Evolutionary conservation across 208 protist genomes (phyloP), one percentile per base, ranked within the genome.

Genomic region (Tritrichomonas musculus): DNA sequence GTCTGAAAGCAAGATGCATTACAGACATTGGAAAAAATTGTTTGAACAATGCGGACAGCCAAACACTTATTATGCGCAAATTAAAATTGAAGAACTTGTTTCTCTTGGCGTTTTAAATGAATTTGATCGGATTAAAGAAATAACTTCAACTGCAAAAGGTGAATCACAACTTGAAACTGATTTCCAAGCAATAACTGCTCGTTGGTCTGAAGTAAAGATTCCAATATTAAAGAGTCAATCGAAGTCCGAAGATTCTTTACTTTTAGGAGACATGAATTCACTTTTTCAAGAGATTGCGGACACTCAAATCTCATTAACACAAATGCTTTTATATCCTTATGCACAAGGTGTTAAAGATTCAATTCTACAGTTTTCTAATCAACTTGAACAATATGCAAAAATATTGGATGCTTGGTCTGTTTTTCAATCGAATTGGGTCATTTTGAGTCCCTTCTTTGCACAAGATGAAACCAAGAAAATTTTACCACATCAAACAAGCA

Each of bases 1-100:
- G 20, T 88, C 77, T 8, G 27, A 53, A 8, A 39, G 47, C 11
- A 25, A 88, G 17, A 88, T 88, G 77, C 77, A 88, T n/a, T 57
- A 57, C n/a, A 41, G 41, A 39, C 77, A 88, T 88, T 88, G 77
- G 77, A 55, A 14, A 0, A 57, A 53, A 30, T 36, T 88, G 5
- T 88, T 88, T 49, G 47, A 88, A 41, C n/a, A 88, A n/a, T 88
- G 77, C 39, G 77, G 77, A 33, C 77, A 88, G 17, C 27, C 77
- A 33, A 88, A 88, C 25, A 47, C 14, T 39, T 88, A 88, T 88
- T 50, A 53, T 33, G 27, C 44, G 17, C 77, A 88, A 47, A 88
- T 88, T 53, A 88, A 47, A 57, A 88, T 88, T 20, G 41, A 53
- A 9, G 77, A 88, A 88, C 30, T 88, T 3, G 57, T 88, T 27